Evolutionary conservation across 1,284 basidiomycete genomes (phyloP), one percentile per base, ranked within the genome.

Genomic region (Phellinidium pouzarii): DNA sequence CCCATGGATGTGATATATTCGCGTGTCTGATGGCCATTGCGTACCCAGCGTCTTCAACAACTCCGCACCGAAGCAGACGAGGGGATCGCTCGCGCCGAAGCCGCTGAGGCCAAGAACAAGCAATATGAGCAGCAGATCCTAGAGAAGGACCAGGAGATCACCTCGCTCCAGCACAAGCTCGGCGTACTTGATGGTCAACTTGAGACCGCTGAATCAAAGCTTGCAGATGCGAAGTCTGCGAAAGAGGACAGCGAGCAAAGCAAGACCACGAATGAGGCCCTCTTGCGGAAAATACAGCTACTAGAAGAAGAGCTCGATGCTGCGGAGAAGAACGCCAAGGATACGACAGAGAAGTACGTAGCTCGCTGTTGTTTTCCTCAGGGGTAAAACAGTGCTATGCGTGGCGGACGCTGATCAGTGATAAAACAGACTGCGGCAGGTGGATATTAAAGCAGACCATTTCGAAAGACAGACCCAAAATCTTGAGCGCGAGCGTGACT

Each of bases 401-500:
- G 46, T 41, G 44, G 34, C 29, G 42, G 36, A 22, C 44, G 29
- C 38, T 37, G 25, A 41, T 42, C 14, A 27, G 23, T 38, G 20
- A n/a, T 42, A 36, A 14, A 19, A 20, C 64, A 98, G 94, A 71
- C 79, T 99, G 62, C 82, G 96, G 61, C 93, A 97, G 68, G 92
- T 95, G 54, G 96, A 99, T 68, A 89, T 99, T 71, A 98, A 98
- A 77, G 94, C 96, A 20, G 96, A 99, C 71, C 93, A 98, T 76
- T 96, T 94, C 70, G 95, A 98, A 73, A 83, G 94, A 52, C 91
- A 96, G 66, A 84, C 97, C 20, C 77, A 84, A 61, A 82, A 89
- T 50, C 75, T 82, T 55, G 94, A 98, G 70, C 84, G 91, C 67
- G 96, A 99, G 71, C 84, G 94, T 56, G 94, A 97, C 67, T 67